These are phyloP conservation scores for Clavariopsis aquatica DNA, from an alignment of 495 filamentous ascomycete genomes.

Conservation along the genomic window DNA sequence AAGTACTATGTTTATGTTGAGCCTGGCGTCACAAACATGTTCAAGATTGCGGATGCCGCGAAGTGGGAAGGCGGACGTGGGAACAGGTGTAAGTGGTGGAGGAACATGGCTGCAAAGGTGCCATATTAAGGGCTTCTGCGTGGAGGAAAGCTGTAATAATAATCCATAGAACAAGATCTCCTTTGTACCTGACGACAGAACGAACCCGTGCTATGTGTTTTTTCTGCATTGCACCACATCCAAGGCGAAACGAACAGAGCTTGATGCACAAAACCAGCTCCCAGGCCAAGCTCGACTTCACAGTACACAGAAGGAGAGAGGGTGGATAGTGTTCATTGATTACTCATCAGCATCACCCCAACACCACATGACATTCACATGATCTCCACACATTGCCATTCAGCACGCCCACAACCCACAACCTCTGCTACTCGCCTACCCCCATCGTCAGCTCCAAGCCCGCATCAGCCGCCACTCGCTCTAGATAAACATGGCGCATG, in stretches of 20 bases:
- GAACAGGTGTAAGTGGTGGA: slow-evolving; percentile 36
- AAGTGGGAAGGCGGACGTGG: slow-evolving; percentile 37
- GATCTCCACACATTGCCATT: neutral
- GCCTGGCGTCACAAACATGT: slow-evolving; percentile 33
- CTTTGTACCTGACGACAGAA: neutral
- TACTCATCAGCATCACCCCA: neutral
- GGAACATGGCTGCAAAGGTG: slow-evolving; percentile 23
- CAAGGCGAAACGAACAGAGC: too few relatives aligned
- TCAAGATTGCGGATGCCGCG: slow-evolving; percentile 31
- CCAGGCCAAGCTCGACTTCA: too few relatives aligned
- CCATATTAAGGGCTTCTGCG: slow-evolving; percentile 24
- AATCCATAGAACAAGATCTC: neutral
- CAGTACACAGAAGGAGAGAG: too few relatives aligned
- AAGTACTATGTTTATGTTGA: slow-evolving; percentile 29
- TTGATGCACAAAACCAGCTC: too few relatives aligned
- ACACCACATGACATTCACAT: neutral
- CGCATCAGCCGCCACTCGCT: neutral
- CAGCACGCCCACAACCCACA: neutral
- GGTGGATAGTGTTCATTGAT: too few relatives aligned
- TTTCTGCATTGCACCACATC: too few relatives aligned
- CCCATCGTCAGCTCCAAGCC: neutral
- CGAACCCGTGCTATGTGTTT: too few relatives aligned
- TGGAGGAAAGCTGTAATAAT: neutral
- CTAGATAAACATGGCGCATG: too few relatives aligned
- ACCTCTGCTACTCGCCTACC: neutral